phyloP scores from a whole-genome alignment of 202 grass and related monocot genomes.

The Carex arenaria region DNA sequence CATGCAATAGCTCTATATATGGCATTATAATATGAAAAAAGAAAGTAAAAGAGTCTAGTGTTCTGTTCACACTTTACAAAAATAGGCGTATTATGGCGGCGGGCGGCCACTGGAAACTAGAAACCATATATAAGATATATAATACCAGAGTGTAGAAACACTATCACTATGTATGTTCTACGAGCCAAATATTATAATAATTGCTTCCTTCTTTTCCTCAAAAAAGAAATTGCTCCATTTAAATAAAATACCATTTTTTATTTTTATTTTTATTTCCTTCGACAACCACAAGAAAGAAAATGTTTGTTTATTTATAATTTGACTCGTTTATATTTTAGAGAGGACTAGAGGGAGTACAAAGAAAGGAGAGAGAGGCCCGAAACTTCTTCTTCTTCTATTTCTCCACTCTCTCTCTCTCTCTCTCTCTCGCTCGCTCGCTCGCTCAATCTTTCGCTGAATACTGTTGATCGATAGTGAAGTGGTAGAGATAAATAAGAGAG shows the following conservation, averaged over 20 bases:
- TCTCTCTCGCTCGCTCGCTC: not conserved
- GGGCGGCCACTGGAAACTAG: not conserved
- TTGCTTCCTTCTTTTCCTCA: not conserved
- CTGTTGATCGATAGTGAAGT: not conserved
- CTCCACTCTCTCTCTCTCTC: not conserved
- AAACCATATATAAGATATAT: not conserved
- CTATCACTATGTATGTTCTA: not conserved
- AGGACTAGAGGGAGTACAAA: not conserved
- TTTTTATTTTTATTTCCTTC: not conserved
- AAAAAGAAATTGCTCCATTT: not conserved
- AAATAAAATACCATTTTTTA: not conserved
- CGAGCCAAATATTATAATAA: not conserved
- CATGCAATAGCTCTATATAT: too few relatives aligned
- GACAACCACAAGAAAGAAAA: not conserved
- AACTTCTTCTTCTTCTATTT: conserved; percentile 13
- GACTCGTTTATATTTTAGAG: not conserved
- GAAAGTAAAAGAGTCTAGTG: too few relatives aligned
- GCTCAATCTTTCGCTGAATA: not conserved
- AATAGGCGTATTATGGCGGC: not conserved
- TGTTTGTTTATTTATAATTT: not conserved
- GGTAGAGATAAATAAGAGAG: not conserved
- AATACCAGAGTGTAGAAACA: not conserved
- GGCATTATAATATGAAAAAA: too few relatives aligned
- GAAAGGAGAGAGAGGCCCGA: not conserved
- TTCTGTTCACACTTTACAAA: not conserved